Evolutionary conservation across 345 rosid genomes (phyloP), one percentile per base, ranked within the genome.

Genomic region (Litchi chinensis): DNA sequence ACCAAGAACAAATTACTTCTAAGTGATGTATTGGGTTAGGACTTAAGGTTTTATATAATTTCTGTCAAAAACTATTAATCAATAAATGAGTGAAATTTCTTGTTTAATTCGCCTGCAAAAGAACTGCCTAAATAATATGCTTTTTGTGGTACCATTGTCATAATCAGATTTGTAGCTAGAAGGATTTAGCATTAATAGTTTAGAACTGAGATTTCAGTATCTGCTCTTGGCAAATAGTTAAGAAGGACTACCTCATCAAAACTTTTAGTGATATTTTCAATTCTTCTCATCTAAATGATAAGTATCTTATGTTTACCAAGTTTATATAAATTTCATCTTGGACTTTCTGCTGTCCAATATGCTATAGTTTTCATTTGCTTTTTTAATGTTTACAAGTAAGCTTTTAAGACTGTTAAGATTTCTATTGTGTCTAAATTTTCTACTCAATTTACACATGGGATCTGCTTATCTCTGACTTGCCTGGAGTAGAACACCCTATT

Each of bases 251-350:
- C n/a, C 32, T 65, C 39, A 1, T 65, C 13, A 32, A n/a, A 28
- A 65, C 32, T 44, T 56, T 19, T 21, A 26, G 37, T 65, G 4
- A 48, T 19, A n/a, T 32, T 65, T 32, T 21, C 70, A 66, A 18
- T 13, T 39, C 52, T 46, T 10, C 70, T 66, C 21, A 39, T 12
- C 3, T 7, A 16, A 74, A 32, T 65, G 1, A 28, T 59, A 46
- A 64, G 10, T 56, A 76, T 32, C 59, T 76, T n/a, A 22, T 60
- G 28, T 59, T 54, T 52, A 65, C 39, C 71, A 65, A 46, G 18
- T 32, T 65, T 39, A 43, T 15, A 13, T 64, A 63, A 44, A 44
- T 62, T 21, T 19, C 62, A 28, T 64, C 46, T 19, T 9, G 19
- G 62, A n/a, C n/a, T 15, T 44, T 22, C 62, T 16, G 41, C 16